Conservation (phyloP, 345 rosid genomes). For the Pistacia vera region DNA sequence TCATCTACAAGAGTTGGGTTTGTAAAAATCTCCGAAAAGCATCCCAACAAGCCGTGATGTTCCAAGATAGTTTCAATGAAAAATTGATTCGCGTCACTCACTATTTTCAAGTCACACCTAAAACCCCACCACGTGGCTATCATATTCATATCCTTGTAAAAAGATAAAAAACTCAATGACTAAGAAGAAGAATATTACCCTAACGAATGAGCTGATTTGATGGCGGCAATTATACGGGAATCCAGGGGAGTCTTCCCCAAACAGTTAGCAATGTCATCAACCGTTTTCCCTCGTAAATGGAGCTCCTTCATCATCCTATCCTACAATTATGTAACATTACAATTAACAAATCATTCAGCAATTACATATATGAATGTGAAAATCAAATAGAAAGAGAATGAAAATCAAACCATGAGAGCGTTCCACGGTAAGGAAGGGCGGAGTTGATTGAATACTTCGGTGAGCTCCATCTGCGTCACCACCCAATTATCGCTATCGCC, state of each 20-base stretch:
- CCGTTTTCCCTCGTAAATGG: conserved; percentile 63
- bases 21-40: conserved; percentile 67
- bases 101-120: conserved; percentile 78
- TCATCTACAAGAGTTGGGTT: conserved; percentile 54
- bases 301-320: conserved; percentile 91
- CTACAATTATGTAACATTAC: conserved; percentile 28
- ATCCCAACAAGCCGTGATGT: conserved; percentile 55
- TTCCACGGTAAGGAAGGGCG: conserved; percentile 76
- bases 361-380: not conserved
- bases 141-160: conserved; percentile 6
- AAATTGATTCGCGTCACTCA: conserved; percentile 82
- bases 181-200: conserved; percentile 43
- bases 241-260: conserved; percentile 52
- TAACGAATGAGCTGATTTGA: conserved; percentile 51
- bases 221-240: conserved; percentile 47
- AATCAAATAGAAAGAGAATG: not conserved
- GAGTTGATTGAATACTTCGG: conserved; percentile 64
- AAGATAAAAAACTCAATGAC: not conserved
- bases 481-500: conserved; percentile 86
- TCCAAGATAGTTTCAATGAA: conserved; percentile 81
- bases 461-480: conserved; percentile 77
- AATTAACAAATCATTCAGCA: not conserved
- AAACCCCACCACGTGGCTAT: conserved; percentile 17
- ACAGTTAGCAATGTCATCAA: conserved; percentile 61
- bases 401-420: conserved; percentile 66